Evolutionary conservation across 2,329 filamentous ascomycete species (phyloP).

Genomic region (Ophiostoma sp.): DNA sequence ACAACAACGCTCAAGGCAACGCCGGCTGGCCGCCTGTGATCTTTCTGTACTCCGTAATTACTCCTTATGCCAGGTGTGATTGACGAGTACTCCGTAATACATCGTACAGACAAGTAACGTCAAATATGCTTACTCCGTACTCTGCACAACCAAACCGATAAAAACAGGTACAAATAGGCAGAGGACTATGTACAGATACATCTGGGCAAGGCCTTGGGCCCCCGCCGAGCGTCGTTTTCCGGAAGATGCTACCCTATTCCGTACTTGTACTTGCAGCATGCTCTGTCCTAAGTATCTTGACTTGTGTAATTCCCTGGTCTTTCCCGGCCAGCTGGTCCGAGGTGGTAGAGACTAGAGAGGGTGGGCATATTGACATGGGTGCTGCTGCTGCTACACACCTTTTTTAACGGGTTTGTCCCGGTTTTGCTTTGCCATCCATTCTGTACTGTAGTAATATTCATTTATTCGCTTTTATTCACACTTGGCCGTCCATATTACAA

Average conservation of each 20-base stretch:
- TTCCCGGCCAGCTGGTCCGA: constrained; percentile 11
- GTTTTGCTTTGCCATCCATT: background rate
- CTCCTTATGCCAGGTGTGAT: background rate
- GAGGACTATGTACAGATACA: background rate
- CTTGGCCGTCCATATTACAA: background rate
- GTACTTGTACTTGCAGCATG: background rate
- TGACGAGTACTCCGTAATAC: too few relatives aligned
- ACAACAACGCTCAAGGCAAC: background rate
- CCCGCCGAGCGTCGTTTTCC: background rate
- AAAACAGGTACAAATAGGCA: background rate
- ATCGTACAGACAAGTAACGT: background rate
- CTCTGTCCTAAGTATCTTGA: too few relatives aligned
- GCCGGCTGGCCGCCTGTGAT: background rate
- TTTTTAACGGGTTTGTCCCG: background rate
- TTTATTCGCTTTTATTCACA: background rate
- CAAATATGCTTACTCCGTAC: background rate
- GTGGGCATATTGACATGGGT: background rate
- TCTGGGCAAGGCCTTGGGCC: background rate
- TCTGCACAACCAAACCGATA: background rate
- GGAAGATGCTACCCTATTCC: constrained; percentile 6
- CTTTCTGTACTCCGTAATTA: background rate
- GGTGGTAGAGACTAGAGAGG: background rate
- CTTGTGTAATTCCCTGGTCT: constrained; percentile 6
- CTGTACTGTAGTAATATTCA: background rate
- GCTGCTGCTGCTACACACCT: background rate